Base-by-base conservation (phyloP, 2,329 filamentous ascomycete species). In the Aspergillus carbonarius region DNA sequence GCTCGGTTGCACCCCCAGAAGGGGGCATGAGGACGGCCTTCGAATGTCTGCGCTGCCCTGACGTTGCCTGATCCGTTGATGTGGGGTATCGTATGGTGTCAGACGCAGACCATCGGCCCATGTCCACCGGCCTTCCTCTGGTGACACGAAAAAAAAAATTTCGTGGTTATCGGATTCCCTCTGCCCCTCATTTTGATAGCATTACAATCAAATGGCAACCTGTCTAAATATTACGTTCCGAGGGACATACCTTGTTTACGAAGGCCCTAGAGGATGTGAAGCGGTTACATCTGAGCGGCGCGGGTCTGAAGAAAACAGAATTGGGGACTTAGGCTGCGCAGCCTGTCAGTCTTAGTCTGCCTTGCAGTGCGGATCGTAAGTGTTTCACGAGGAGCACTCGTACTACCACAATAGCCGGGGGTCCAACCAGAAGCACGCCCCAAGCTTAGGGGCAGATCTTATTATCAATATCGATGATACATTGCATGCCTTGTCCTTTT, bases 21-120 rank as follows among this genome's bases (percentile, higher is more conserved):
- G 30, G 30, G 30, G 30, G 30, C 30, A 10, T 12, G 30, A 32
- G 30, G 44, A 49, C 47, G 55, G 51, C 50, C 13, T 54, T 23
- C 34, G 5, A 50, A n/a, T 46, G 15, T 39, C 6, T 27, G 23
- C 8, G 39, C 13, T 47, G 39, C 49, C 48, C 37, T 57, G 54
- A 40, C 42, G 44, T 51, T 54, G 54, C 55, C 54, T 60, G 48
- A 57, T 37, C 35, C 48, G 37, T 48, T 34, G 30, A 42, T 57
- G 54, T 60, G 58, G 58, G 54, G 50, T 48, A 32, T 48, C 35
- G 25, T 40, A 52, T 54, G 44, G 44, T 32, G 44, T 48, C 44
- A 48, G 44, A 47, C 44, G 32, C 44, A 47, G 44, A 48, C 44
- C 27, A 18, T 15, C 44, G 25, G 27, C 44, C 44, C 25, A 48